phyloP scores from a whole-genome alignment of 2,329 filamentous ascomycete genomes.

The Claviceps africana region DNA sequence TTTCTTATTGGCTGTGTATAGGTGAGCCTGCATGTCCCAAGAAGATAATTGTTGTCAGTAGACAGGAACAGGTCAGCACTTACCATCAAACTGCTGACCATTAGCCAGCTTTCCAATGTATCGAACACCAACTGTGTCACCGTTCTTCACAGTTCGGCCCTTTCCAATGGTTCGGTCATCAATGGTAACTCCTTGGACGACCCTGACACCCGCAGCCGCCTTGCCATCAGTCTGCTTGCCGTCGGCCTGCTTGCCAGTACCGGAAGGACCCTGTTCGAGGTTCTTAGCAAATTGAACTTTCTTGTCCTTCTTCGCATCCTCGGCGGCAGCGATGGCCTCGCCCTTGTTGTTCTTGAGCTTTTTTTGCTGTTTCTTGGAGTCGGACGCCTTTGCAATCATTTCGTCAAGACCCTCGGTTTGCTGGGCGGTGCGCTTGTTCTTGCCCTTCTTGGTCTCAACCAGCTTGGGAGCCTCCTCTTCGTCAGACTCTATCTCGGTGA shows the following conservation, averaged over 20 bases:
- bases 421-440: conserved; percentile 88
- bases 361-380: conserved; percentile 89
- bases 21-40: background rate
- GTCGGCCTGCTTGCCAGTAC: conserved; percentile 36
- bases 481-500: conserved; percentile 71
- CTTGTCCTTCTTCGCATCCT: conserved; percentile 56
- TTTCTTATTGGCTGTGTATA: conserved; percentile 76
- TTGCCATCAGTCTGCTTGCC: conserved; percentile 29
- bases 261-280: conserved; percentile 89
- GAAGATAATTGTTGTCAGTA: background rate
- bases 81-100: conserved; percentile 89
- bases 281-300: conserved; percentile 99
- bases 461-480: conserved; percentile 59
- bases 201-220: conserved; percentile 54
- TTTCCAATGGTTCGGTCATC: conserved; percentile 90
- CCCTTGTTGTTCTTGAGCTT: conserved; percentile 98
- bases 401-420: conserved; percentile 63
- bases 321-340: conserved; percentile 53
- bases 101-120: conserved; percentile 96
- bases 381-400: conserved; percentile 64
- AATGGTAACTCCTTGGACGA: conserved; percentile 75
- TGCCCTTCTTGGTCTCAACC: conserved; percentile 51
- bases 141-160: conserved; percentile 76
- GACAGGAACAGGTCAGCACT: conserved; percentile 22
- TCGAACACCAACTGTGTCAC: conserved; percentile 81